Evolutionary conservation across 2,329 filamentous ascomycete species (phyloP), one percentile per base, ranked within the genome.

Genomic region (Fusarium annulatum): DNA sequence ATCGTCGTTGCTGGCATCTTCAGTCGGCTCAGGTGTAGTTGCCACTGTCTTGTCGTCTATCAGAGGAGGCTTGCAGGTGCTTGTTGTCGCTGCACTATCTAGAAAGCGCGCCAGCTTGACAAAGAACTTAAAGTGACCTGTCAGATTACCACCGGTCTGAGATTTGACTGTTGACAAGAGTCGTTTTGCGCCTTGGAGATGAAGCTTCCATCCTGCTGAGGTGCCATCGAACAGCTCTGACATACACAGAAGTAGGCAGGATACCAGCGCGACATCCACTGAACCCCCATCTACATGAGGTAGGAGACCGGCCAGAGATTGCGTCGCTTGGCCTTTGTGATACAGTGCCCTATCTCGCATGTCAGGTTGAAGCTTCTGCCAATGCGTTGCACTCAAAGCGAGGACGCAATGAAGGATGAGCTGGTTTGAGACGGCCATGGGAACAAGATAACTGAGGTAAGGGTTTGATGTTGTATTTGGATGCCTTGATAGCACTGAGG

Each of bases 291-390:
- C 41, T 1, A 65, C 62, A 15, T 53, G 38, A 7, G 62, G 59
- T 2, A 65, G 41, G 4, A 65, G 16, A 18, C 49, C 18, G 2
- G 62, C 62, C 3, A 65, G 21, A 2, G 59, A 65, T 2, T 65
- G 34, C 0, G 62, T 41, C 11, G 62, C 62, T 9, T 65, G 62
- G 16, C 62, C 46, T 43, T 65, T 65, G 4, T 65, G 62, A 3
- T 64, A 53, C 7, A 65, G 19, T 2, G 62, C 62, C 3, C 46
- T 34, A 4, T 64, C 59, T 64, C 46, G 39, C 62, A 65, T 65
- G 7, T 64, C n/a, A 4, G 59, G 62, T 10, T 65, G 62, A 1
- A 65, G 59, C 39, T 65, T 65, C 18, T 65, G 34, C 62, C 62
- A 65, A n/a, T 65, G 62, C 0, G 62, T 65, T 11, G 62, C 62